Percentiles rank a stretch among this genome's conserved stretches.
Evolutionary conservation across 306 rosid species (phyloP).

Genomic region (Cucurbita maxima): DNA sequence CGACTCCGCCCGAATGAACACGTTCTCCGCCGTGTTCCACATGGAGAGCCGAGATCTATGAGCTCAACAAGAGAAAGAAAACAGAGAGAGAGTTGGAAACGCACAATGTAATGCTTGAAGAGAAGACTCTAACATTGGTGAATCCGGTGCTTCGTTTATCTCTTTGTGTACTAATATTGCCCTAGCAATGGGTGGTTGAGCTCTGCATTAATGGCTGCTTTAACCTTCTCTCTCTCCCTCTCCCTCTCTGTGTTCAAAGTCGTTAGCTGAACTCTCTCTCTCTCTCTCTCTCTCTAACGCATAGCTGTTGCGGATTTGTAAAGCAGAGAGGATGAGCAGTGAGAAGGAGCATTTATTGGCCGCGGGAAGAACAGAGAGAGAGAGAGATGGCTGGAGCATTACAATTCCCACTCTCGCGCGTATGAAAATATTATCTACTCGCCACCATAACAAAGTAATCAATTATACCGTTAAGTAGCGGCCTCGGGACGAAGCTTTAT

Average conservation of each 20-base stretch:
- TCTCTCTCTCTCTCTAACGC: neutral
- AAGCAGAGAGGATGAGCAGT: neutral
- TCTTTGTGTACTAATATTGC: neutral
- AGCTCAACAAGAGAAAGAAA: neutral
- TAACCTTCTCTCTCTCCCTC: neutral
- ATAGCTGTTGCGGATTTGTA: conserved; percentile 2
- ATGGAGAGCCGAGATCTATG: conserved; percentile 19
- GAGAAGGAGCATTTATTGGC: conserved; percentile 44
- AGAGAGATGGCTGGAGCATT: neutral
- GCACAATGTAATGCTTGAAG: neutral
- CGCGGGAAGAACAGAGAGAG: conserved; percentile 40
- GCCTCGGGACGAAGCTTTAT: too few species aligned
- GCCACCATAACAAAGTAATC: neutral
- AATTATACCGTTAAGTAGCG: too few species aligned
- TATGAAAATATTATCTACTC: neutral
- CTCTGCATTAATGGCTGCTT: conserved; percentile 37
- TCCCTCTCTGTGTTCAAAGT: neutral
- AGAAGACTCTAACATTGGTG: conserved; percentile 7
- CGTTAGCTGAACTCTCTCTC: conserved; percentile 8
- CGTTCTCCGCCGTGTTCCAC: conserved; percentile 93
- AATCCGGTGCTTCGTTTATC: neutral
- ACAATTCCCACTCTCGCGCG: neutral
- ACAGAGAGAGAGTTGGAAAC: neutral
- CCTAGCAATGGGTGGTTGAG: conserved; percentile 46
- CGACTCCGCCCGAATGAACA: conserved; percentile 48